phyloP scores from a whole-genome alignment of 495 filamentous ascomycete genomes.

The Penicillium bovifimosum region DNA sequence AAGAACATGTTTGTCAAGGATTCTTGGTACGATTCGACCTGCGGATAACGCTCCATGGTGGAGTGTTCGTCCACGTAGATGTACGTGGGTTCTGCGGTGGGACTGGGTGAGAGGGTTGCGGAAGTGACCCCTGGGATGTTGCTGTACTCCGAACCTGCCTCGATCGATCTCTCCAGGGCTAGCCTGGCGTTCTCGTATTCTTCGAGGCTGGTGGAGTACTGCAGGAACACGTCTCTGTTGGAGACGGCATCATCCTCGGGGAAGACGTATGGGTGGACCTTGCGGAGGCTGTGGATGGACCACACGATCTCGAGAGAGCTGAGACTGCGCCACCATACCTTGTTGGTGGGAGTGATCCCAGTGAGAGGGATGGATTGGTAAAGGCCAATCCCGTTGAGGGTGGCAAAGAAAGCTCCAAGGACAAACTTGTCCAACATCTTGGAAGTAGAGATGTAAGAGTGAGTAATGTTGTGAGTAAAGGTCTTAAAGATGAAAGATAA shows the following conservation, averaged over 20 bases:
- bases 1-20: no score
- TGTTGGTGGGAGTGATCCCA: background rate
- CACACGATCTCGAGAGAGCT: background rate
- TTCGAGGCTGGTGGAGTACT: background rate
- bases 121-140: background rate
- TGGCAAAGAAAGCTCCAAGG: background rate
- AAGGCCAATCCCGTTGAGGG: background rate
- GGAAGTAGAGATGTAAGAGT: no score
- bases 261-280: background rate
- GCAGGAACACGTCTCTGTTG: background rate
- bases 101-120: background rate
- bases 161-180: background rate
- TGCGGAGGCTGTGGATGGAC: background rate
- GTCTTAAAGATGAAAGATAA: no score
- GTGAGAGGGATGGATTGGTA: background rate
- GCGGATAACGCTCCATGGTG: background rate
- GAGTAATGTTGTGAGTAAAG: no score
- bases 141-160: background rate
- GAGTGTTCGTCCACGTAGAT: background rate
- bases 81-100: background rate
- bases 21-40: no score
- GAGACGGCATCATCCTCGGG: background rate
- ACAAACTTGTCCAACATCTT: background rate
- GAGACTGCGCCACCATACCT: background rate
- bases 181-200: background rate